Conservation (phyloP, 2,329 filamentous ascomycete species). For the Diaporthe eres region DNA sequence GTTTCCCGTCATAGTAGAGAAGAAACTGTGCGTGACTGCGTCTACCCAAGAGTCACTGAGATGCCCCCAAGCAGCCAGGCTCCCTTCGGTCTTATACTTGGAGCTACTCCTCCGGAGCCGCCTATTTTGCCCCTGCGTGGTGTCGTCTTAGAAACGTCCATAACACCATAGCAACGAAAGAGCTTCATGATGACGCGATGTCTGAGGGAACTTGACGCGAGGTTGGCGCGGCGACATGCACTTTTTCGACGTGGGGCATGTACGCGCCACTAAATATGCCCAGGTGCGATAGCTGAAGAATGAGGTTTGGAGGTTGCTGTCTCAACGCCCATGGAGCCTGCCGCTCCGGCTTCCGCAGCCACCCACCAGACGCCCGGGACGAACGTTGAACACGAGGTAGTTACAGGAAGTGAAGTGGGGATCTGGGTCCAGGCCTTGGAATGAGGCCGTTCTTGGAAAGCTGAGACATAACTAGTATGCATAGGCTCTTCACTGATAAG, state of each 20-base stretch:
- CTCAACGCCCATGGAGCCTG: background rate
- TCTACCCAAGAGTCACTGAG: background rate
- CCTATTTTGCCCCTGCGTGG: too few species aligned
- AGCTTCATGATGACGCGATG: background rate
- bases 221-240: background rate
- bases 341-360: constrained; percentile 3
- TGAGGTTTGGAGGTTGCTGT: background rate
- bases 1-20: background rate
- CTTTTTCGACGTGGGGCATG: too few species aligned
- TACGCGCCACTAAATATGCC: background rate
- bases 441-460: background rate
- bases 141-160: background rate
- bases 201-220: background rate
- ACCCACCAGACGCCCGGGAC: background rate
- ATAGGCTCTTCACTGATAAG: background rate
- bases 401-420: background rate
- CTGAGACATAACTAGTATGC: background rate
- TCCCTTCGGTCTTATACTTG: background rate
- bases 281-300: background rate
- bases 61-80: background rate
- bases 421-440: background rate
- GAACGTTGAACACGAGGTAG: background rate
- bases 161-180: background rate
- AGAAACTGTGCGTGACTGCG: background rate
- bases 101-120: too few species aligned